Evolutionary conservation across 2,329 filamentous ascomycete genomes (phyloP).

Genomic region (Diaporthe australafricana): DNA sequence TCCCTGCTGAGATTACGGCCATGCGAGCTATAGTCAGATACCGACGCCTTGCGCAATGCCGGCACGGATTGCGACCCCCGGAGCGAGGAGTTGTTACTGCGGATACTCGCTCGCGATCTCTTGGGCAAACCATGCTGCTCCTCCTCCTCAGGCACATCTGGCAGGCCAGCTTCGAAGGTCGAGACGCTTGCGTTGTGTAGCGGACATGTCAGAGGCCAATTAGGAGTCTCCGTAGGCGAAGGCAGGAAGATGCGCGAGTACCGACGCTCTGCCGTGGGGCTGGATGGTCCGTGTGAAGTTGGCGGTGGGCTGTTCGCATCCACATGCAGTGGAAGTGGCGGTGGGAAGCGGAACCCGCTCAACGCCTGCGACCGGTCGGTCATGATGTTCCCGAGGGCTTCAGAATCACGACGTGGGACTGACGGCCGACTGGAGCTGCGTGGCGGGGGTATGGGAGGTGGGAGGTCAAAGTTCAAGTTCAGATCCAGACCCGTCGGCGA

Average conservation of each 20-base stretch:
- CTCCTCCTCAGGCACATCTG: constrained; percentile 74
- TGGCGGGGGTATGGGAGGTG: constrained; percentile 60
- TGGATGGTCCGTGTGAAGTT: constrained; percentile 45
- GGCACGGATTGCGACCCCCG: constrained; percentile 68
- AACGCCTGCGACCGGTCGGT: constrained; percentile 59
- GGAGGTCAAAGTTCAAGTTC: constrained; percentile 45
- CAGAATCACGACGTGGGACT: constrained; percentile 56
- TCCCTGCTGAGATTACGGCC: constrained; percentile 56
- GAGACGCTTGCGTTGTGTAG: constrained; percentile 42
- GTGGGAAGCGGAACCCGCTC: constrained; percentile 58
- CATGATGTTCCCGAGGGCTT: constrained; percentile 48
- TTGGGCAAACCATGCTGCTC: constrained; percentile 56
- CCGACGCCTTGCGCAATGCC: constrained; percentile 32
- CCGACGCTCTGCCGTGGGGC: constrained; percentile 42
- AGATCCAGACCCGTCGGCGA: constrained; percentile 52
- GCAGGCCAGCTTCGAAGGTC: constrained; percentile 57
- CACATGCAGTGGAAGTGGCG: constrained; percentile 50
- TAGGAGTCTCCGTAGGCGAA: constrained; percentile 48
- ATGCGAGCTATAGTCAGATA: constrained; percentile 33
- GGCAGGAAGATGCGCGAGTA: constrained; percentile 55
- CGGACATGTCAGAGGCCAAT: constrained; percentile 57
- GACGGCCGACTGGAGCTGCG: constrained; percentile 67
- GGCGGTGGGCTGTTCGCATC: constrained; percentile 42
- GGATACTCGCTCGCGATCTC: constrained; percentile 56
- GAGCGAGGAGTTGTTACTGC: constrained; percentile 63